Percentiles rank a stretch among this genome's conserved stretches.
phyloP scores from a whole-genome alignment of 2,329 filamentous ascomycete species.

The Phialophora tarda region DNA sequence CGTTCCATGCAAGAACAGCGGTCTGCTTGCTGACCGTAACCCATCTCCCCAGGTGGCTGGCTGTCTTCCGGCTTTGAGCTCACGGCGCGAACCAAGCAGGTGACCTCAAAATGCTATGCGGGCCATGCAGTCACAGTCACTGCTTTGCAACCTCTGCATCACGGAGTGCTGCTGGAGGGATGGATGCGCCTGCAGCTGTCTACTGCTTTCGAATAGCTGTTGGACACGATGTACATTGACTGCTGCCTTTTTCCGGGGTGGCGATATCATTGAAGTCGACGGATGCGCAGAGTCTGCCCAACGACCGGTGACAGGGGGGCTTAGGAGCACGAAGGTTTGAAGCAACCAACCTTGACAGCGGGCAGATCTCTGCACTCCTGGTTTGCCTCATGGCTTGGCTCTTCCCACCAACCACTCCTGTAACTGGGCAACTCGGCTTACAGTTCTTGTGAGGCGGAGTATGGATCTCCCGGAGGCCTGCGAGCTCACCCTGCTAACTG shows the following conservation, averaged over 20 bases:
- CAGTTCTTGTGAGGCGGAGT: not conserved
- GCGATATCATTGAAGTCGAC: not conserved
- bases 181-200: not conserved
- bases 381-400: not conserved
- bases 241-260: not conserved
- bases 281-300: not conserved
- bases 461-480: not conserved
- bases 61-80: not conserved
- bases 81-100: not conserved
- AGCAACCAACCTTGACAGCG: not conserved
- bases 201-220: not conserved
- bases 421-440: not conserved
- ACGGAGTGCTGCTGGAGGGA: not conserved
- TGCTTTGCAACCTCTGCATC: not conserved
- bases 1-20: not conserved
- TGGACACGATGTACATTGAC: not conserved
- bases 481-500: not conserved
- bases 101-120: not conserved
- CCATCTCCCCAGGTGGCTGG: not conserved
- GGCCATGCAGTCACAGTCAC: not conserved
- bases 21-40: not conserved
- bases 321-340: not conserved
- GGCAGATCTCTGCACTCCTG: not conserved
- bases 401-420: not conserved
- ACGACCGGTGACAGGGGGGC: not conserved